phyloP scores from a whole-genome alignment of 2,329 filamentous ascomycete species.

The Trichoderma semiorbis region DNA sequence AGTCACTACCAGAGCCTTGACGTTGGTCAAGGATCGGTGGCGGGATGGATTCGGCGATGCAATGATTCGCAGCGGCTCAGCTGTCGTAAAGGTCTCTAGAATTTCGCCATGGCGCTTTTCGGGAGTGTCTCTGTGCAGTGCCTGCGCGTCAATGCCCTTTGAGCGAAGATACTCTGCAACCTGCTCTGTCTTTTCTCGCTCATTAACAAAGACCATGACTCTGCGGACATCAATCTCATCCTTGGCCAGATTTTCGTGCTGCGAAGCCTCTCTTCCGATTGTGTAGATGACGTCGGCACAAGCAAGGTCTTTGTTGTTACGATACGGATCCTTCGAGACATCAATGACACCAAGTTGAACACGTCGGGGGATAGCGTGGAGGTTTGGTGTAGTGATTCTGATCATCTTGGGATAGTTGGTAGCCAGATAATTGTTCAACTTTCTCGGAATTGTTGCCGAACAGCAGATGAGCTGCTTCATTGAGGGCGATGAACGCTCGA shows the following conservation, averaged over 20 bases:
- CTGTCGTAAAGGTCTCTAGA: conserved; percentile 67
- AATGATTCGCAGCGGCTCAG: conserved; percentile 39
- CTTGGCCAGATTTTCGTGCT: conserved; percentile 54
- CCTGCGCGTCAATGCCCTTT: conserved; percentile 86
- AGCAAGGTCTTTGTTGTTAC: conserved; percentile 86
- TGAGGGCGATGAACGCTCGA: conserved; percentile 77
- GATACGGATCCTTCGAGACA: conserved; percentile 86
- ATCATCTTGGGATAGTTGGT: conserved; percentile 77
- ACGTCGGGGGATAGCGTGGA: conserved; percentile 91
- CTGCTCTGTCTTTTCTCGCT: conserved; percentile 82
- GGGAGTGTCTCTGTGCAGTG: conserved; percentile 79
- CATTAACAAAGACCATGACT: conserved; percentile 94
- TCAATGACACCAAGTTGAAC: conserved; percentile 94
- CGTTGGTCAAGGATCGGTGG: conserved; percentile 62
- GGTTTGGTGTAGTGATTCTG: conserved; percentile 88
- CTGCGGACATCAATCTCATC: conserved; percentile 68
- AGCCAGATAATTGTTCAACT: conserved; percentile 80
- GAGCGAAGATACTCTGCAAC: conserved; percentile 73
- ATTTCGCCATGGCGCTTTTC: conserved; percentile 75
- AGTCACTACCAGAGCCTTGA: conserved; percentile 89
- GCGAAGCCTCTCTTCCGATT: conserved; percentile 72
- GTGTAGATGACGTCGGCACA: conserved; percentile 95
- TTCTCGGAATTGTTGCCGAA: conserved; percentile 91
- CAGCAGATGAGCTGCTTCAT: conserved; percentile 86
- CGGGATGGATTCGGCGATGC: conserved; percentile 31